Evolutionary conservation across 192 early-diverging fungal genomes (phyloP), one percentile per base, ranked within the genome.

Genomic region (Mortierella hygrophila): DNA sequence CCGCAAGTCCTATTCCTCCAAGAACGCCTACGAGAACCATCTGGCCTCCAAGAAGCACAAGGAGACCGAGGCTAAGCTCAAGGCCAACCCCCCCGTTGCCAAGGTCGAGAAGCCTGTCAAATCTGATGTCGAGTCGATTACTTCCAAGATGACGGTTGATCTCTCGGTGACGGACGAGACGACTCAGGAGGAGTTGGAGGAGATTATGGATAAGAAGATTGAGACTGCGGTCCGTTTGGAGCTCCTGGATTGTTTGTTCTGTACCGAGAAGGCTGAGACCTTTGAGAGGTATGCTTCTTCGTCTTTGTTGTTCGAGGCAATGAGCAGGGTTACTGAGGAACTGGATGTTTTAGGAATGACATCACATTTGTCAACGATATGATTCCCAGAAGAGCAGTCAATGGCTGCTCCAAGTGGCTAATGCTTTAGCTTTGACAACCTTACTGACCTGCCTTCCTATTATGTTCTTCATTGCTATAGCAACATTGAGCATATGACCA

Each of bases 31-130:
- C 86, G 91, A 93, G 70, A 98, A 97, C 88, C 99, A 99, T 88
- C 71, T 97, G 44, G 89, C 88, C n/a, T 97, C 96, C 75, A 99
- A 98, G 83, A 99, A 98, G 84, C 99, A 99, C 92, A 95, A 96
- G 90, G 97, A 98, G 83, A 86, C 84, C 0, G 93, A 93, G 79
- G 88, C 88, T 11, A 92, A 92, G 46, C 46, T 86, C 32, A 89
- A 88, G 55, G 87, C 78, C 23, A 82, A 79, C 72, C 80, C 78
- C 46, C 77, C 35, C 0, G 38, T 40, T 40, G 69, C 68, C 20
- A 54, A 72, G 55, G 40, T 81, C 20, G 79, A 86, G 65, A 85
- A 85, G 78, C 52, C 78, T 9, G 75, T 47, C 7, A 73, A 81
- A 65, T 77, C 80, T 52, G 89, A 86, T 75, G 72, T 85, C 20